These are phyloP conservation scores for Yamadazyma paraphyllophila DNA, from an alignment of 805 yeast genomes.

Conservation along the genomic window DNA sequence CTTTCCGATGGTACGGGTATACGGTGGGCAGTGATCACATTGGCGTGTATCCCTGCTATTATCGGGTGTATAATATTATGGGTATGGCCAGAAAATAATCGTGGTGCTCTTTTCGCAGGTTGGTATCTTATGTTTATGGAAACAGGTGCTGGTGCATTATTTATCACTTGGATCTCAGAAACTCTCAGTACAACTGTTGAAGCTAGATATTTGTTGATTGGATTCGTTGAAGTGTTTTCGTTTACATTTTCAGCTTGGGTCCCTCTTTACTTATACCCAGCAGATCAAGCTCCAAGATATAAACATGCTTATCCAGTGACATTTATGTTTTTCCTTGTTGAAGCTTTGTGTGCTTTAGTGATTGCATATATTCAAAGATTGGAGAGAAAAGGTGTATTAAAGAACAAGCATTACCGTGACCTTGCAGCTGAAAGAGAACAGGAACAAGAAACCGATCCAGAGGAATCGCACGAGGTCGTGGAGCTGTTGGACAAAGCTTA, in stretches of 20 bases:
- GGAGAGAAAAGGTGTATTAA: constrained; percentile 8
- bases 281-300: constrained; percentile 32
- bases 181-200: constrained; percentile 10
- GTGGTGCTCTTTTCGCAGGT: constrained; percentile 17
- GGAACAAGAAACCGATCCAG: not conserved
- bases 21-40: constrained; percentile 7
- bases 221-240: constrained; percentile 25
- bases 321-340: constrained; percentile 16
- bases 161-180: constrained; percentile 12
- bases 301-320: constrained; percentile 29
- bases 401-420: constrained; percentile 5
- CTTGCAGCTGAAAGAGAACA: not conserved
- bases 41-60: constrained; percentile 12
- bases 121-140: constrained; percentile 15
- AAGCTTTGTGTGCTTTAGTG: constrained; percentile 19
- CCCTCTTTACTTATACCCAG: constrained; percentile 30
- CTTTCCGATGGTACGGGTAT: constrained; percentile 9
- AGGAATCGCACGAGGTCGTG: not conserved
- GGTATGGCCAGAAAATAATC: constrained; percentile 18
- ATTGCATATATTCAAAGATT: constrained; percentile 5
- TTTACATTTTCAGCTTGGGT: constrained; percentile 33
- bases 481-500: not conserved
- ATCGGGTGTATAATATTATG: constrained; percentile 16
- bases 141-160: constrained; percentile 14
- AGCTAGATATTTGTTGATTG: constrained; percentile 11